Evolutionary conservation across 2,329 filamentous ascomycete species (phyloP).

Genomic region (Cladophialophora chaetospira): DNA sequence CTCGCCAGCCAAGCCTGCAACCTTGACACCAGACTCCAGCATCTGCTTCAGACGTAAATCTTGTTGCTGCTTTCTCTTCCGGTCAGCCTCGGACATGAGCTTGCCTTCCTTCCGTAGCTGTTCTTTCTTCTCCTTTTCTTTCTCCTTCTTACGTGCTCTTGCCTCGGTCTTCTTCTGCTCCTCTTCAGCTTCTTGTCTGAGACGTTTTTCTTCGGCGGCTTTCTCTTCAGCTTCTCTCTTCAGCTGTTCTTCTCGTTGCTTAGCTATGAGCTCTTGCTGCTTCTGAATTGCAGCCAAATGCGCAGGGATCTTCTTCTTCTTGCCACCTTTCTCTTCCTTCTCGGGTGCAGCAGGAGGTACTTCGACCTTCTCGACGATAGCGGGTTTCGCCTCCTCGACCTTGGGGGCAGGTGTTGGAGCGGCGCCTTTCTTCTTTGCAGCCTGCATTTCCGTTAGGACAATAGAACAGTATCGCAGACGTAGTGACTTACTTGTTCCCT

Average conservation of each 20-base stretch:
- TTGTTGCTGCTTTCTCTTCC: constrained; percentile 49
- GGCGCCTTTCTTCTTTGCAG: constrained; percentile 77
- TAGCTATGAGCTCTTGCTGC: constrained; percentile 50
- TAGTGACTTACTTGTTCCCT: constrained; percentile 78
- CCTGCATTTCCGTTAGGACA: constrained; percentile 49
- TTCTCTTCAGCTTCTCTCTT: constrained; percentile 44
- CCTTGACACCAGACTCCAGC: constrained; percentile 50
- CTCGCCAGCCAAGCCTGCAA: constrained; percentile 47
- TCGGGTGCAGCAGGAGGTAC: constrained; percentile 51
- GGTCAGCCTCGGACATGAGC: constrained; percentile 52
- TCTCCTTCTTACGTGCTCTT: constrained; percentile 51
- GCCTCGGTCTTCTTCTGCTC: constrained; percentile 50
- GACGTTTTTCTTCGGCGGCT: constrained; percentile 44
- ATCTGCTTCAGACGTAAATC: constrained; percentile 53
- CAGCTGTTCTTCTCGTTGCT: constrained; percentile 50
- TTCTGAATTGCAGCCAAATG: constrained; percentile 53
- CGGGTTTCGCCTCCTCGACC: constrained; percentile 59
- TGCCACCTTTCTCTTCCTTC: constrained; percentile 85
- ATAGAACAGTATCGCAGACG: neutral
- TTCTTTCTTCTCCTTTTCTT: constrained; percentile 54
- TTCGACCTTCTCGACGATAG: constrained; percentile 50
- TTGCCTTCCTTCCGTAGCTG: constrained; percentile 53
- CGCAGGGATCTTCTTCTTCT: constrained; percentile 83
- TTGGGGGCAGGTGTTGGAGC: constrained; percentile 55
- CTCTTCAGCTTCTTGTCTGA: constrained; percentile 46